Evolutionary conservation across 2,329 filamentous ascomycete species (phyloP).

Genomic region (Fusarium virguliforme): DNA sequence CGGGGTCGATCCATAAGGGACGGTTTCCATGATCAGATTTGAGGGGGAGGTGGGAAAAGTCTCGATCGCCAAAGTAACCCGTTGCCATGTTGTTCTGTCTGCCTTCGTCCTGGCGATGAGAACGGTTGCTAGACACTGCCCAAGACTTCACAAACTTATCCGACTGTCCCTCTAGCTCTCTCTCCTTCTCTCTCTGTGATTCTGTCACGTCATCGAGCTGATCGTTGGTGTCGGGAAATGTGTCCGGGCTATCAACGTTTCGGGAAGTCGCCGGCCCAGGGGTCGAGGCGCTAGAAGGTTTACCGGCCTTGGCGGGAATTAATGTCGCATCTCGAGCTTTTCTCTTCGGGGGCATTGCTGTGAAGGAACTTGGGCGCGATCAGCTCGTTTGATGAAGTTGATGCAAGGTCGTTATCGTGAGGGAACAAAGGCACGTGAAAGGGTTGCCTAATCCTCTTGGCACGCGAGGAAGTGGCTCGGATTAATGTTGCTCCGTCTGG

Average conservation of each 20-base stretch:
- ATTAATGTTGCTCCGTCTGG: too few species aligned
- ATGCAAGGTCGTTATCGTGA: too few species aligned
- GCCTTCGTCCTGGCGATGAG: background rate
- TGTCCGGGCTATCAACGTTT: background rate
- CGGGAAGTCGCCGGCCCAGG: background rate
- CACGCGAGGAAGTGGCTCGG: too few species aligned
- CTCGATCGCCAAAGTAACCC: conserved; percentile 58
- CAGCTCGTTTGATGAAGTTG: too few species aligned
- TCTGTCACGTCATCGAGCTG: conserved; percentile 23
- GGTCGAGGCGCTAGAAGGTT: background rate
- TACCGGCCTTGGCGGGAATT: conserved; percentile 6
- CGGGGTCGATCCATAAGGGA: conserved; percentile 89
- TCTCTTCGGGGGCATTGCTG: conserved; percentile 23
- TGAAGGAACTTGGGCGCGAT: too few species aligned
- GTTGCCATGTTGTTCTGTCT: background rate
- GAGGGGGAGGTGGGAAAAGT: conserved; percentile 83
- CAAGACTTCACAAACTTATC: conserved; percentile 24
- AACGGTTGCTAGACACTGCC: conserved; percentile 19
- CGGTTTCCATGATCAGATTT: conserved; percentile 88
- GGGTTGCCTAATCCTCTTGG: too few species aligned
- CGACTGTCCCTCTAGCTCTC: conserved; percentile 9
- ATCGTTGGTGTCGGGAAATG: background rate
- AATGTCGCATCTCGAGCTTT: conserved; percentile 8
- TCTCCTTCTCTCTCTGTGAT: conserved; percentile 12
- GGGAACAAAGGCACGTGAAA: too few species aligned